phyloP scores from a whole-genome alignment of 148 eudicot species.

The Persicaria maculosa region DNA sequence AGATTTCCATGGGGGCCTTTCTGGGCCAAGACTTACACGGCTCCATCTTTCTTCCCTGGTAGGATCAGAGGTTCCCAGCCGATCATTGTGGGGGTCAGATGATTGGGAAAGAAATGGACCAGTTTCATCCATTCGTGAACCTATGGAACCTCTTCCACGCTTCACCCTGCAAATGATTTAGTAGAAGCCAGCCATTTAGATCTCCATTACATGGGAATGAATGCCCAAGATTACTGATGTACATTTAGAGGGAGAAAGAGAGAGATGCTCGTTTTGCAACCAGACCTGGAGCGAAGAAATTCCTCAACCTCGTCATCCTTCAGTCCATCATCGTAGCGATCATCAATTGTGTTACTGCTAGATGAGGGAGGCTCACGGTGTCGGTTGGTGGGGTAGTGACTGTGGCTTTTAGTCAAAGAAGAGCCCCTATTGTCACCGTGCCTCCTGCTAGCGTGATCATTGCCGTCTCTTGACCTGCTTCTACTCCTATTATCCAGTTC shows the following conservation, averaged over 20 bases:
- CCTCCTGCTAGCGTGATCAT: conserved; percentile 23
- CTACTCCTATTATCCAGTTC: conserved; percentile 58
- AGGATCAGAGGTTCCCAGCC: conserved; percentile 14
- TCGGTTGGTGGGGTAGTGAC: background rate
- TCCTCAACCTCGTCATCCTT: conserved; percentile 74
- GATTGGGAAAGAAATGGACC: conserved; percentile 65
- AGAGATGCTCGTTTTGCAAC: background rate
- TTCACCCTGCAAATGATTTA: conserved; percentile 49
- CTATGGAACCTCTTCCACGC: conserved; percentile 89
- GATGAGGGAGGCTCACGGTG: conserved; percentile 31
- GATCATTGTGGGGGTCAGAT: conserved; percentile 25
- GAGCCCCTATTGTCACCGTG: conserved; percentile 20
- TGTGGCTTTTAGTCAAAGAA: conserved; percentile 28
- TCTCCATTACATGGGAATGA: background rate
- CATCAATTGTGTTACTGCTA: conserved; percentile 36
- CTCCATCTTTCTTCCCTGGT: conserved; percentile 17
- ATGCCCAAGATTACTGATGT: background rate
- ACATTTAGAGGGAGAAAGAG: background rate
- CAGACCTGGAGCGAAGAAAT: conserved; percentile 72
- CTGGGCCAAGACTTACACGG: conserved; percentile 48
- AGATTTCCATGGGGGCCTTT: conserved; percentile 41
- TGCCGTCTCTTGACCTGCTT: conserved; percentile 29
- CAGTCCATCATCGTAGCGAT: conserved; percentile 30
- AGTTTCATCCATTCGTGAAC: conserved; percentile 92
- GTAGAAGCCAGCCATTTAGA: conserved; percentile 10